These are phyloP conservation scores for Arthroderma sp. DNA, from an alignment of 2,329 filamentous ascomycete genomes.

Conservation along the genomic window DNA sequence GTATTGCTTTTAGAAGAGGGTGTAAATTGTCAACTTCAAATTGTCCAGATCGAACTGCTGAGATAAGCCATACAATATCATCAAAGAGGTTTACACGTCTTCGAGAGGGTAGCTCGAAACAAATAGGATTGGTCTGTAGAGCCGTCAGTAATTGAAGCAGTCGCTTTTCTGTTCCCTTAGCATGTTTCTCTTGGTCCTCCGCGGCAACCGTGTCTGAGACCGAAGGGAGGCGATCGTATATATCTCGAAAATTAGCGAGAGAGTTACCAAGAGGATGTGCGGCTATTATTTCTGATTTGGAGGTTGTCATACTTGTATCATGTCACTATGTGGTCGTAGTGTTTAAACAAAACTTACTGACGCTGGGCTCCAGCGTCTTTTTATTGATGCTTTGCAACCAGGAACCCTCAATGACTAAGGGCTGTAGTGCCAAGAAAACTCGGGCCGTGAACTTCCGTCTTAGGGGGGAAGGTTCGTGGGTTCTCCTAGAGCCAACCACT, in stretches of 20 bases:
- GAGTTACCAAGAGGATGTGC: neutral
- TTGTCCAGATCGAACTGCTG: neutral
- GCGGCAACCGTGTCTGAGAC: no score
- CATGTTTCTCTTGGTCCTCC: neutral
- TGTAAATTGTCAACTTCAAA: neutral
- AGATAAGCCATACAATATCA: neutral
- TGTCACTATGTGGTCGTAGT: no score
- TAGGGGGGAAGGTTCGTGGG: no score
- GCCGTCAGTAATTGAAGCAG: neutral
- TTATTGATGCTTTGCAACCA: no score
- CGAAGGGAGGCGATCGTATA: no score
- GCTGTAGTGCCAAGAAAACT: no score
- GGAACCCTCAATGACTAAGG: no score
- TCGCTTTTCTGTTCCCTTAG: neutral
- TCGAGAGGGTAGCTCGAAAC: constrained; percentile 1
- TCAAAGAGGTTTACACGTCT: neutral
- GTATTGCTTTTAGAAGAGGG: neutral
- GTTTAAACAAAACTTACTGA: no score
- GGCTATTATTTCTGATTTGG: neutral
- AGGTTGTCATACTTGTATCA: neutral
- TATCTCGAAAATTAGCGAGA: neutral
- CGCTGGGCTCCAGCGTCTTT: no score
- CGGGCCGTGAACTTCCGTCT: no score
- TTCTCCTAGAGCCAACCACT: no score
- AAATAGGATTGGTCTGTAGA: constrained; percentile 1